Percentiles rank a stretch among this genome's conserved stretches.
These are phyloP conservation scores for Rhododendron mucronatum DNA, from an alignment of 148 eudicot genomes.

Conservation along the genomic window DNA sequence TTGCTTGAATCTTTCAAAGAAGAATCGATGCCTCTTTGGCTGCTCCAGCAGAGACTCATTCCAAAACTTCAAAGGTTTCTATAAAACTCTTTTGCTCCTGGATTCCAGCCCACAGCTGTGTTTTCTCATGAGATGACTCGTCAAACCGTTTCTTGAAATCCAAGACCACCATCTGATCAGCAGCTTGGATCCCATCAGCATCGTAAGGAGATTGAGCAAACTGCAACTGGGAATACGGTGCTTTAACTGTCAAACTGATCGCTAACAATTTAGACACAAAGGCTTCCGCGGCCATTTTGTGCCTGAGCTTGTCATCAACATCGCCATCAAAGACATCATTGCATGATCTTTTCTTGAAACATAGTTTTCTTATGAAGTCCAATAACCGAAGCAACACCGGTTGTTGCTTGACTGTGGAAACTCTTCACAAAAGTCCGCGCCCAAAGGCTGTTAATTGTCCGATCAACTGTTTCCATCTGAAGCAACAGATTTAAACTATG, in stretches of 20 bases:
- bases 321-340: constrained; percentile 21
- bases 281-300: constrained; percentile 44
- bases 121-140: constrained; percentile 48
- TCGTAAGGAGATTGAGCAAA: constrained; percentile 80
- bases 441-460: constrained; percentile 51
- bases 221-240: constrained; percentile 81
- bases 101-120: constrained; percentile 50
- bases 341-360: constrained; percentile 26
- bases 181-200: constrained; percentile 64
- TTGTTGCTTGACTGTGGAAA: constrained; percentile 44
- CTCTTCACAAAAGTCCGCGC: constrained; percentile 72
- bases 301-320: constrained; percentile 37
- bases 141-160: constrained; percentile 65
- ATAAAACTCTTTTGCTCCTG: constrained; percentile 65
- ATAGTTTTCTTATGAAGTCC: constrained; percentile 36
- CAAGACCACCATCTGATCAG: constrained; percentile 59
- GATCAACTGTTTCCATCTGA: constrained; percentile 66
- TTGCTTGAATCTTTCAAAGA: constrained; percentile 65
- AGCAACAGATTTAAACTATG: not conserved
- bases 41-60: constrained; percentile 38
- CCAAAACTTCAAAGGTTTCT: constrained; percentile 55
- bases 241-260: constrained; percentile 63
- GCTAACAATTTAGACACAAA: constrained; percentile 73
- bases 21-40: constrained; percentile 30
- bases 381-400: constrained; percentile 46